Evolutionary conservation across 345 rosid genomes (phyloP).

Genomic region (Mangifera indica): DNA sequence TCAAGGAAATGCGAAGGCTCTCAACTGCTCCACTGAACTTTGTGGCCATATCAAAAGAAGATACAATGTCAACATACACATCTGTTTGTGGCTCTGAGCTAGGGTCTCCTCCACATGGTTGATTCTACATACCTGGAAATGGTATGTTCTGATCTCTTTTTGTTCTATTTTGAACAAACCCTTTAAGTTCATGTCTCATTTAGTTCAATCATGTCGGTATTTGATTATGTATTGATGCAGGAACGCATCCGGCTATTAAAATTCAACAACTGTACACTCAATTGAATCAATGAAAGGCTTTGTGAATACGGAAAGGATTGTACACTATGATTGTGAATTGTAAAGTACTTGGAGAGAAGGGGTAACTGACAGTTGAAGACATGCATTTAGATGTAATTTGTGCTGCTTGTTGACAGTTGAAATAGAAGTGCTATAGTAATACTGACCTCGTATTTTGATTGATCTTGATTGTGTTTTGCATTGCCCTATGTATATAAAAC

Average conservation of each 20-base stretch:
- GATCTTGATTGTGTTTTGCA: constrained; percentile 26
- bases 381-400: constrained; percentile 22
- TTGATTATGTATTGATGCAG: constrained; percentile 13
- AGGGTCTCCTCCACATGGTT: constrained; percentile 76
- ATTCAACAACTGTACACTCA: constrained; percentile 20
- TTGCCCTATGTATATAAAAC: constrained; percentile 20
- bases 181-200: neutral
- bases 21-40: constrained; percentile 79
- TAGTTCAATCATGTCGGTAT: too few species aligned
- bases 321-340: constrained; percentile 35
- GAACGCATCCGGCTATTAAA: constrained; percentile 11
- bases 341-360: constrained; percentile 18
- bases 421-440: constrained; percentile 24
- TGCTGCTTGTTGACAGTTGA: constrained; percentile 13
- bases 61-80: constrained; percentile 76
- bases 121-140: constrained; percentile 20
- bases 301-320: constrained; percentile 47
- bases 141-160: constrained; percentile 22
- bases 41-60: constrained; percentile 85
- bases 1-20: constrained; percentile 80
- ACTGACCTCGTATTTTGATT: constrained; percentile 24
- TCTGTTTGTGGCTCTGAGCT: constrained; percentile 81
- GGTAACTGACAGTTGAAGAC: constrained; percentile 29
- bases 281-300: constrained; percentile 22
- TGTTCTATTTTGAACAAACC: neutral